These are phyloP conservation scores for Fonsecaea nubica DNA, from an alignment of 2,329 filamentous ascomycete genomes.

Conservation along the genomic window DNA sequence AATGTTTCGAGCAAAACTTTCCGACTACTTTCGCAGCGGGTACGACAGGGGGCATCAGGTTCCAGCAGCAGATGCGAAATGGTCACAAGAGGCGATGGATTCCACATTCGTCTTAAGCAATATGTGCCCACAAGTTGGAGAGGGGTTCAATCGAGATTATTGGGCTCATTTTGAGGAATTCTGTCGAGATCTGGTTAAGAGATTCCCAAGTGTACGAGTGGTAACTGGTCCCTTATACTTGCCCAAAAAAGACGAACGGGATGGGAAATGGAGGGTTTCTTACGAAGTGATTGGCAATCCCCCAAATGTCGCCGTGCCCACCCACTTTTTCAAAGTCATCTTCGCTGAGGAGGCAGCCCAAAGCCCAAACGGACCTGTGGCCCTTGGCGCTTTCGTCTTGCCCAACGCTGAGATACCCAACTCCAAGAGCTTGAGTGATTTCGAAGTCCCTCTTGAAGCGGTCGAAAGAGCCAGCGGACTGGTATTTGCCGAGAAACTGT, in stretches of 20 bases:
- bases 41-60: conserved; percentile 98
- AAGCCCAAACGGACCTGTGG: conserved; percentile 71
- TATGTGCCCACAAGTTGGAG: conserved; percentile 98
- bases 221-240: conserved; percentile 95
- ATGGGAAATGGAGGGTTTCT: conserved; percentile 92
- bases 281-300: conserved; percentile 97
- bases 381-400: conserved; percentile 90
- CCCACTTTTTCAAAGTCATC: conserved; percentile 99
- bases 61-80: conserved; percentile 93
- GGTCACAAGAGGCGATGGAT: conserved; percentile 93
- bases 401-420: conserved; percentile 91
- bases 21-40: conserved; percentile 93
- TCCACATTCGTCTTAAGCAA: conserved; percentile 92
- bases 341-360: conserved; percentile 82
- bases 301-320: conserved; percentile 93
- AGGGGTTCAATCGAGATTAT: conserved; percentile 98
- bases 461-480: conserved; percentile 91
- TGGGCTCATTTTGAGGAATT: conserved; percentile 99
- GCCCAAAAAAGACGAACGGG: conserved; percentile 76
- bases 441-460: conserved; percentile 92
- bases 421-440: conserved; percentile 83
- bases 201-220: conserved; percentile 85
- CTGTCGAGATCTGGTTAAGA: conserved; percentile 78
- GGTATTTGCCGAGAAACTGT: conserved; percentile 85
- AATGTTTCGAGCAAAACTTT: conserved; percentile 85